Conservation (phyloP, 441 rosid species). For the Pelargonium fulgidum region DNA sequence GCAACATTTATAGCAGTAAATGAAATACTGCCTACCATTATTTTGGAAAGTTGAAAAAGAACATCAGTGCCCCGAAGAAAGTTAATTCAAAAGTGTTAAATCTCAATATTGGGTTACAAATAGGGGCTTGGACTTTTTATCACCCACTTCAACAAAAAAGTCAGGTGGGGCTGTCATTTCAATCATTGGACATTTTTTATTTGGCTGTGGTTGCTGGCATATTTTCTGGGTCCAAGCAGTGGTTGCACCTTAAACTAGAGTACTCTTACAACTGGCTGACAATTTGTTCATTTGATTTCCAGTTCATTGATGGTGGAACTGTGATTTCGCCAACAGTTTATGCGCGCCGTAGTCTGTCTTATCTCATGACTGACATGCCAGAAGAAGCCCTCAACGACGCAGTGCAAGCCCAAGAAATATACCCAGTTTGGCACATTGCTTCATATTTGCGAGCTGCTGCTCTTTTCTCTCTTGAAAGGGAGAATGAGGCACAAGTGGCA, state of each 20-base stretch:
- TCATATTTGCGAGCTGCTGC: slow-evolving; percentile 68
- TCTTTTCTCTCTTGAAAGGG: slow-evolving; percentile 55
- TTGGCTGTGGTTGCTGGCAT: background rate
- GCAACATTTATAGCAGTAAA: too few species aligned
- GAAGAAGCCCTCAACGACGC: slow-evolving; percentile 71
- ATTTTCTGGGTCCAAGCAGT: slow-evolving; percentile 1
- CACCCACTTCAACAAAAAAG: too few species aligned
- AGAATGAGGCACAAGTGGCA: slow-evolving; percentile 63
- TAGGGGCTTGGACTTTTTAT: too few species aligned
- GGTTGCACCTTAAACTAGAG: background rate
- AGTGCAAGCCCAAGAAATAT: slow-evolving; percentile 61
- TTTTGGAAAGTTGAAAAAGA: background rate
- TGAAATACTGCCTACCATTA: too few species aligned
- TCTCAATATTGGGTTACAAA: background rate
- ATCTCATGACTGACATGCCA: slow-evolving; percentile 59
- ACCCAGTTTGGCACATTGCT: slow-evolving; percentile 75
- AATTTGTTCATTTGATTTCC: slow-evolving; percentile 23
- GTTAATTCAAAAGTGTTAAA: background rate
- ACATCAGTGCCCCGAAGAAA: background rate
- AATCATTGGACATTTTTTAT: background rate
- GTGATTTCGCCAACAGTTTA: slow-evolving; percentile 70
- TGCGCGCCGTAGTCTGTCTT: slow-evolving; percentile 68
- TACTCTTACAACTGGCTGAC: slow-evolving; percentile 6
- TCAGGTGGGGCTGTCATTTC: background rate
- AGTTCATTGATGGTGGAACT: slow-evolving; percentile 72